Evolutionary conservation across 164 flowering plant genomes (phyloP).

Genomic region (Annona cherimola): DNA sequence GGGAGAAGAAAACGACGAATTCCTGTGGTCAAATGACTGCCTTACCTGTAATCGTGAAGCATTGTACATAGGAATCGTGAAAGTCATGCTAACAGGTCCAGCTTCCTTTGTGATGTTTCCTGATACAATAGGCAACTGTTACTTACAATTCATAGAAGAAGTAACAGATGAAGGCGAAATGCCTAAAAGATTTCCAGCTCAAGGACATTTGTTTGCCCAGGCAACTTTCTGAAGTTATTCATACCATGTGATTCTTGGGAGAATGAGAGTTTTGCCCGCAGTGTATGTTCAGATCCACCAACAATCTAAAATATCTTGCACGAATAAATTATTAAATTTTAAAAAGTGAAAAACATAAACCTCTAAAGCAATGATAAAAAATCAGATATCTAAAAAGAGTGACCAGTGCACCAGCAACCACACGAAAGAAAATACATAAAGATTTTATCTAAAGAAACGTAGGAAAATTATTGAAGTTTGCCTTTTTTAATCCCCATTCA

Average conservation of each 20-base stretch:
- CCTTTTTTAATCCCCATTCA: slow-evolving; percentile 95
- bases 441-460: not conserved
- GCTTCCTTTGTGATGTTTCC: slow-evolving; percentile 80
- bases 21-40: not conserved
- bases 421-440: not conserved
- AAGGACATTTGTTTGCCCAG: not conserved
- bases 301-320: slow-evolving; percentile 52
- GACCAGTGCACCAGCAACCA: not conserved
- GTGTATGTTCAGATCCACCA: slow-evolving; percentile 86
- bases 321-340: slow-evolving; percentile 6
- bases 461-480: slow-evolving; percentile 9
- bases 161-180: not conserved
- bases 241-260: slow-evolving; percentile 88
- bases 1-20: not conserved
- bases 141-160: not conserved
- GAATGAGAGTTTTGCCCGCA: slow-evolving; percentile 87
- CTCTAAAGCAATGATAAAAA: not conserved
- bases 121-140: slow-evolving; percentile 17
- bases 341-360: not conserved
- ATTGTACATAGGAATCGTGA: slow-evolving; percentile 88
- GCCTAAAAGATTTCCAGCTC: not conserved
- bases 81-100: slow-evolving; percentile 91
- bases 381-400: not conserved
- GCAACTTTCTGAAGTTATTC: not conserved
- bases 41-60: slow-evolving; percentile 83